Conservation (phyloP, 441 rosid genomes). For the Rhodomyrtus psidioides region DNA sequence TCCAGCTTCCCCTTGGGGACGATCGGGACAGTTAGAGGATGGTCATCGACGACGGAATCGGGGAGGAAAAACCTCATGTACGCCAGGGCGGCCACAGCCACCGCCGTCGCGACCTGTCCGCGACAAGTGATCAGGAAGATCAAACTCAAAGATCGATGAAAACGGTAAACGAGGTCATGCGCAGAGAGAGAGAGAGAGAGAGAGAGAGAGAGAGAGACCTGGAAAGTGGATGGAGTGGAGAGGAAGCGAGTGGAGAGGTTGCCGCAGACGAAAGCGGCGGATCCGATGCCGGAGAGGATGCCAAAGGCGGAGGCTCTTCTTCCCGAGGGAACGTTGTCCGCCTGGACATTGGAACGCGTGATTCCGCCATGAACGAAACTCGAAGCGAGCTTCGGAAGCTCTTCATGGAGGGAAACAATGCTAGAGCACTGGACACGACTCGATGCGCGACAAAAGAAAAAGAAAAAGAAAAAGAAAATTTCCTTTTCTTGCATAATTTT, state of each 20-base stretch:
- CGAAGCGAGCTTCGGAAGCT: background rate
- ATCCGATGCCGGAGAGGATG: slow-evolving; percentile 63
- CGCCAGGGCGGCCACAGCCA: slow-evolving; percentile 40
- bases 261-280: slow-evolving; percentile 75
- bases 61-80: slow-evolving; percentile 73
- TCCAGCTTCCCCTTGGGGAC: slow-evolving; percentile 25
- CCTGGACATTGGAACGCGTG: slow-evolving; percentile 21
- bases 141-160: background rate
- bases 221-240: slow-evolving; percentile 62
- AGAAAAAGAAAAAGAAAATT: background rate
- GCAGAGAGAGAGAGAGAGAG: background rate
- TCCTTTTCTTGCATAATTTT: background rate
- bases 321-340: slow-evolving; percentile 58
- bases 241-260: slow-evolving; percentile 75
- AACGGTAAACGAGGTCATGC: background rate
- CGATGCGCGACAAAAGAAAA: background rate
- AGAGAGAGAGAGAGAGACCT: slow-evolving; percentile 24
- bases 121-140: background rate
- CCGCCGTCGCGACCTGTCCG: slow-evolving; percentile 42
- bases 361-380: background rate
- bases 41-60: slow-evolving; percentile 33
- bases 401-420: background rate
- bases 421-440: background rate
- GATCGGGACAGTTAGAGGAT: slow-evolving; percentile 27
- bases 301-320: slow-evolving; percentile 67